Conservation (phyloP, 2,329 filamentous ascomycete genomes). For the Nigrospora osmanthi region DNA sequence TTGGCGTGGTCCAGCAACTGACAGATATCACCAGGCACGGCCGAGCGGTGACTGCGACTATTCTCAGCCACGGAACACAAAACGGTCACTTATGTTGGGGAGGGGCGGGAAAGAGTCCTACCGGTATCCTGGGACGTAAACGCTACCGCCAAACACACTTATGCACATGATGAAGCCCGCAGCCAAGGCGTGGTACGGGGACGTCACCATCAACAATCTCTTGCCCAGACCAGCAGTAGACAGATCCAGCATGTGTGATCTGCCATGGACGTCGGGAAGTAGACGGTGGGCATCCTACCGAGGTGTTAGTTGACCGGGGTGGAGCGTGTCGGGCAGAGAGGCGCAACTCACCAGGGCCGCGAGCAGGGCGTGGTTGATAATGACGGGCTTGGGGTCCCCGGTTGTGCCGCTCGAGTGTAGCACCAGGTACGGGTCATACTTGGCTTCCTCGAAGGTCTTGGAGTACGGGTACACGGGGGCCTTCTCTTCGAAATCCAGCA, state of each 20-base stretch:
- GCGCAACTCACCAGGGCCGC: background rate
- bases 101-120: background rate
- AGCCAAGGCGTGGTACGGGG: conserved; percentile 11
- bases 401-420: conserved; percentile 17
- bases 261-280: conserved; percentile 8
- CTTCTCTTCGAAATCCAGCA: conserved; percentile 13
- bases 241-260: conserved; percentile 4
- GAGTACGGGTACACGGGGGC: conserved; percentile 16
- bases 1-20: conserved; percentile 6
- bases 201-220: conserved; percentile 7
- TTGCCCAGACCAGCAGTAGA: conserved; percentile 5
- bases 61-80: background rate
- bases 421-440: conserved; percentile 2
- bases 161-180: conserved; percentile 3
- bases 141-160: conserved; percentile 9
- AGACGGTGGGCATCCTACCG: background rate
- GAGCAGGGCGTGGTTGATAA: conserved; percentile 10
- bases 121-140: conserved; percentile 9
- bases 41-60: conserved; percentile 5
- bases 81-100: background rate
- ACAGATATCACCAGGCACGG: conserved; percentile 6
- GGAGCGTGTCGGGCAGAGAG: too few relatives aligned
- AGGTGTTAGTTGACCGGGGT: background rate
- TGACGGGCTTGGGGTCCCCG: conserved; percentile 18
- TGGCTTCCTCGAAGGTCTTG: conserved; percentile 22